phyloP scores from a whole-genome alignment of 306 rosid genomes.

The Sophora flavescens region DNA sequence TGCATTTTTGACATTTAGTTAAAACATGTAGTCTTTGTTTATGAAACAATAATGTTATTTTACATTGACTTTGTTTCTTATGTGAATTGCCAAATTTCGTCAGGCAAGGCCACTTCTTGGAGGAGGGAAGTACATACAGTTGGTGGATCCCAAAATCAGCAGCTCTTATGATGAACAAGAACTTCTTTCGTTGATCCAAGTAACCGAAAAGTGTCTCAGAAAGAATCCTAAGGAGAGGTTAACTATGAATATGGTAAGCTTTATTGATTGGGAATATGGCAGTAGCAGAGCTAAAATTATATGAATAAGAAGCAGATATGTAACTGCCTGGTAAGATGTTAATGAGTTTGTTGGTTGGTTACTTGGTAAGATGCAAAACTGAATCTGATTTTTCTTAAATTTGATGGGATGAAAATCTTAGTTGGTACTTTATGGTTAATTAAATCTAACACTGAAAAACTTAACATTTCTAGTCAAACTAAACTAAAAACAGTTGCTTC shows the following conservation, averaged over 20 bases:
- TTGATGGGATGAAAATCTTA: no score
- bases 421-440: no score
- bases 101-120: slow-evolving; percentile 55
- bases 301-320: no score
- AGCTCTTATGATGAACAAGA: slow-evolving; percentile 52
- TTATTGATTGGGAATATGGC: no score
- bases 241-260: slow-evolving; percentile 57
- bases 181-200: slow-evolving; percentile 47
- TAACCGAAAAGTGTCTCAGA: slow-evolving; percentile 50
- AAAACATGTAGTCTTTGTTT: background rate
- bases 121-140: slow-evolving; percentile 42
- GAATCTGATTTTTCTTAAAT: no score
- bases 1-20: background rate
- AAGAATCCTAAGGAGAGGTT: slow-evolving; percentile 54
- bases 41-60: background rate
- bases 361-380: no score
- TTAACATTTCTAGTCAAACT: no score
- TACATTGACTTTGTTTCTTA: slow-evolving; percentile 15
- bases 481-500: no score
- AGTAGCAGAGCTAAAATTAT: background rate
- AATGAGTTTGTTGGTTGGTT: no score
- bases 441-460: no score
- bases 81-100: slow-evolving; percentile 33
- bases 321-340: no score
- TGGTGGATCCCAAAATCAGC: no score